A percentile compares a stretch with the other conserved stretches of the same genome.
These are phyloP conservation scores for Neonectria hederae DNA, from an alignment of 2,329 filamentous ascomycete genomes.

Conservation along the genomic window DNA sequence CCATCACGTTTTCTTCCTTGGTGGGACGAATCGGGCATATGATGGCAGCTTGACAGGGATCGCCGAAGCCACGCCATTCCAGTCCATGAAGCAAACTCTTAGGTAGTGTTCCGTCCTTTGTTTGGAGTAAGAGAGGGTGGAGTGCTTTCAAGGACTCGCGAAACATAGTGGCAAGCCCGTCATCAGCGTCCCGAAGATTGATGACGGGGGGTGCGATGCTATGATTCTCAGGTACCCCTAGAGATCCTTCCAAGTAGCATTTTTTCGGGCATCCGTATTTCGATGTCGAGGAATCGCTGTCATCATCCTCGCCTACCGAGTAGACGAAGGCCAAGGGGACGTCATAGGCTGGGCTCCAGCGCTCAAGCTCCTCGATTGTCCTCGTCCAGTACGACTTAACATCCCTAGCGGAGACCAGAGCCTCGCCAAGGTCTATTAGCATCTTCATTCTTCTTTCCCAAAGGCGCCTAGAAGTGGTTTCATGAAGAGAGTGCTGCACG, in stretches of 20 bases:
- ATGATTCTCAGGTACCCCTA: constrained; percentile 57
- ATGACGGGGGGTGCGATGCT: constrained; percentile 52
- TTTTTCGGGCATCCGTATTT: constrained; percentile 47
- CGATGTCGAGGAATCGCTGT: constrained; percentile 38
- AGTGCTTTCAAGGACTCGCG: constrained; percentile 50
- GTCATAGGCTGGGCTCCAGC: constrained; percentile 57
- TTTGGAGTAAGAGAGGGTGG: constrained; percentile 53
- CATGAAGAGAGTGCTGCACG: constrained; percentile 58
- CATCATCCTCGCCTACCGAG: constrained; percentile 55
- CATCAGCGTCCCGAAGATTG: constrained; percentile 48
- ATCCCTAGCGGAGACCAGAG: constrained; percentile 53
- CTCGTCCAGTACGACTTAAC: constrained; percentile 60
- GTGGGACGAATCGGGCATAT: constrained; percentile 75
- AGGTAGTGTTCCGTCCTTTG: constrained; percentile 64
- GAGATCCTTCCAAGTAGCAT: constrained; percentile 56
- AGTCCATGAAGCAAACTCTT: constrained; percentile 66
- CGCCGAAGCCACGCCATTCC: constrained; percentile 70
- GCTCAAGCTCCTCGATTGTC: constrained; percentile 54
- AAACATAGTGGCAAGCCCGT: constrained; percentile 52
- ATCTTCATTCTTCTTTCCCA: constrained; percentile 61
- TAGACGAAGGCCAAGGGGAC: constrained; percentile 63
- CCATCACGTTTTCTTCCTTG: constrained; percentile 71
- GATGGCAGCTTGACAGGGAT: constrained; percentile 71
- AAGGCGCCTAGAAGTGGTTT: constrained; percentile 57
- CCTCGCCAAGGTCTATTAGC: constrained; percentile 59